These are phyloP conservation scores for Pseudogymnoascus sp. DNA, from an alignment of 2,329 filamentous ascomycete genomes.

Conservation along the genomic window DNA sequence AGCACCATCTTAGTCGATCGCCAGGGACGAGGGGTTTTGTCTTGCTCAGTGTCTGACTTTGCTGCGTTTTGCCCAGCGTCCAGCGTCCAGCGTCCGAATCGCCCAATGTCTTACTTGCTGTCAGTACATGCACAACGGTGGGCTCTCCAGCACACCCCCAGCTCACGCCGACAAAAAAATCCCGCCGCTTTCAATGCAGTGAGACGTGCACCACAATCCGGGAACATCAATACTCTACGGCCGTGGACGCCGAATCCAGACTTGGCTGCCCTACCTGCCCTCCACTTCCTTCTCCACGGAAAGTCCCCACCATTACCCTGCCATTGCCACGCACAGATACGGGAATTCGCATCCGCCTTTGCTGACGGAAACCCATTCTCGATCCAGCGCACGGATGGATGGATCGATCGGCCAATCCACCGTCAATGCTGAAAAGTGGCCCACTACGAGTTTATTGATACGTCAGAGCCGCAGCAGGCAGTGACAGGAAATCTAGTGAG, in stretches of 20 bases:
- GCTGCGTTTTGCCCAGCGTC: too few relatives aligned
- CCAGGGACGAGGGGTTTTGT: not conserved
- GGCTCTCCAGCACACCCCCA: not conserved
- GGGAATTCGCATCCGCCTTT: not conserved
- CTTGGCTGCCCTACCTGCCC: not conserved
- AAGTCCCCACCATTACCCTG: not conserved
- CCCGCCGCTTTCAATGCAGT: not conserved
- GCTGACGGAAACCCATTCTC: not conserved
- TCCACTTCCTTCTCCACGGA: constrained; percentile 2
- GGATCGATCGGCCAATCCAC: not conserved
- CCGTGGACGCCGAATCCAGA: not conserved
- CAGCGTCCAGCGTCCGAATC: not conserved
- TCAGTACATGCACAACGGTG: not conserved
- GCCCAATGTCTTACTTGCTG: not conserved
- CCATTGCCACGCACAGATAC: not conserved
- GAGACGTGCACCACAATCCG: not conserved
- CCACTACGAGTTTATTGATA: not conserved
- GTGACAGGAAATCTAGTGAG: not conserved
- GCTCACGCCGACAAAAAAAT: not conserved
- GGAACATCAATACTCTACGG: not conserved
- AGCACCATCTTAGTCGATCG: not conserved
- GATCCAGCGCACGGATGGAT: not conserved
- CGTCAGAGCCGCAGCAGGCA: not conserved
- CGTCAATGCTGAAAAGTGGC: not conserved
- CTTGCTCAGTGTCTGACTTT: not conserved